These are phyloP conservation scores for Barnettozyma sucrosica DNA, from an alignment of 805 yeast genomes.

Conservation along the genomic window DNA sequence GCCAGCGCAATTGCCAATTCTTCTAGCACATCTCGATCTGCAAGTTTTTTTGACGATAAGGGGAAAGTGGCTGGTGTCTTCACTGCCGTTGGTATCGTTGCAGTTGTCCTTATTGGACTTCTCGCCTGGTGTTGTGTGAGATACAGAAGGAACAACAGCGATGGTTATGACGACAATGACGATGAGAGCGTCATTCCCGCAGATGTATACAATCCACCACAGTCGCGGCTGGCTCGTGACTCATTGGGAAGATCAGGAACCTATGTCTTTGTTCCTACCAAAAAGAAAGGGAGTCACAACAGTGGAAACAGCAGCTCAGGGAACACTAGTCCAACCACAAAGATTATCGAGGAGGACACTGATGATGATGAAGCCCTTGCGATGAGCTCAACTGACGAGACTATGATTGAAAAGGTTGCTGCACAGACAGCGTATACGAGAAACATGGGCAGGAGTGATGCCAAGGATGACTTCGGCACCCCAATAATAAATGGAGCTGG, in stretches of 20 bases:
- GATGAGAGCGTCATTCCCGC: slow-evolving; percentile 13
- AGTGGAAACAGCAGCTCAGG: not conserved
- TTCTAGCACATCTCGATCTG: slow-evolving; percentile 7
- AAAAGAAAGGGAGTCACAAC: not conserved
- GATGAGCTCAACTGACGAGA: slow-evolving; percentile 9
- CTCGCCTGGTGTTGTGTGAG: slow-evolving; percentile 36
- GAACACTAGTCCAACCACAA: not conserved
- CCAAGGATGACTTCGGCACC: slow-evolving; percentile 12
- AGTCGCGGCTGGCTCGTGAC: not conserved
- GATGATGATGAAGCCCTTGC: not conserved
- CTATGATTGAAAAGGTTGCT: slow-evolving; percentile 1
- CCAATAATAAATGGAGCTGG: slow-evolving; percentile 22
- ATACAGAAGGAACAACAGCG: not conserved
- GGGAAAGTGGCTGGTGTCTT: slow-evolving; percentile 87
- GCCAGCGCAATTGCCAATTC: not conserved
- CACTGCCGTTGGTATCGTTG: slow-evolving; percentile 69
- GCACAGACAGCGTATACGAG: not conserved
- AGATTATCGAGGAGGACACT: not conserved
- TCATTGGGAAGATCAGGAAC: not conserved
- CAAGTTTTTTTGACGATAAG: slow-evolving; percentile 50
- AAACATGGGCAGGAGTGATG: slow-evolving; percentile 2
- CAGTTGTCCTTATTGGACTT: slow-evolving; percentile 36
- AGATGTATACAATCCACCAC: not conserved
- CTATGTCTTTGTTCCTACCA: not conserved
- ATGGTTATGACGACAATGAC: slow-evolving; percentile 8